These are phyloP conservation scores for Passiflora organensis DNA, from an alignment of 345 rosid genomes.

Conservation along the genomic window DNA sequence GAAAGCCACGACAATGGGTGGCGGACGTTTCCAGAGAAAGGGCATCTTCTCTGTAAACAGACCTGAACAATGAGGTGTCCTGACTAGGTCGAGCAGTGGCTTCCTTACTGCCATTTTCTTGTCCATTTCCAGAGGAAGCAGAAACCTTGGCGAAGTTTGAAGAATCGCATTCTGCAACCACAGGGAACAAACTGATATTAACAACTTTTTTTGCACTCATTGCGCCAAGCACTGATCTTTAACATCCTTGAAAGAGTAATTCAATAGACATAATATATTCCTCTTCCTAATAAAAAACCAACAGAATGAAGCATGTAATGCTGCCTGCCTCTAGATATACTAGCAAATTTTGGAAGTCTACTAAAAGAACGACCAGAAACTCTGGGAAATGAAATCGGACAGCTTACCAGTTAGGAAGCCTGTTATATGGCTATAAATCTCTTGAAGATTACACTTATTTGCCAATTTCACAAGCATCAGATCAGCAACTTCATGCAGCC, in stretches of 20 bases:
- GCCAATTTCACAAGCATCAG: slow-evolving; percentile 57
- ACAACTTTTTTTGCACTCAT: too few species aligned
- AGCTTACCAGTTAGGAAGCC: slow-evolving; percentile 67
- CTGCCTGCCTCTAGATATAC: too few species aligned
- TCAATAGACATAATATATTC: too few species aligned
- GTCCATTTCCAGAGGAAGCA: slow-evolving; percentile 44
- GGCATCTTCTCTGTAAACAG: slow-evolving; percentile 51
- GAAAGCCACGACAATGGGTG: slow-evolving; percentile 43
- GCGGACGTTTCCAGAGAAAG: slow-evolving; percentile 49
- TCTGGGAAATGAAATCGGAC: too few species aligned
- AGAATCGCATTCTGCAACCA: slow-evolving; percentile 63
- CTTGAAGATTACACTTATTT: slow-evolving; percentile 53
- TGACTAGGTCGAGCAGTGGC: slow-evolving; percentile 44
- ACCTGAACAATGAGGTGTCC: slow-evolving; percentile 51
- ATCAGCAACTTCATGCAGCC: slow-evolving; percentile 68
- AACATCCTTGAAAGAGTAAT: too few species aligned
- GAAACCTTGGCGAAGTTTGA: slow-evolving; percentile 33
- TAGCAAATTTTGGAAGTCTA: too few species aligned
- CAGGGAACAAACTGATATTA: slow-evolving; percentile 7
- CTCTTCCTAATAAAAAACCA: too few species aligned
- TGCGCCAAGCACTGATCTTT: too few species aligned
- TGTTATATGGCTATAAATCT: slow-evolving; percentile 48
- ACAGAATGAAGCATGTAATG: too few species aligned
- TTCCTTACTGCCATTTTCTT: slow-evolving; percentile 42
- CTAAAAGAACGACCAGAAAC: too few species aligned